Evolutionary conservation across 371 early-diverging fungal genomes (phyloP).

Genomic region (Catenaria anguillulae): DNA sequence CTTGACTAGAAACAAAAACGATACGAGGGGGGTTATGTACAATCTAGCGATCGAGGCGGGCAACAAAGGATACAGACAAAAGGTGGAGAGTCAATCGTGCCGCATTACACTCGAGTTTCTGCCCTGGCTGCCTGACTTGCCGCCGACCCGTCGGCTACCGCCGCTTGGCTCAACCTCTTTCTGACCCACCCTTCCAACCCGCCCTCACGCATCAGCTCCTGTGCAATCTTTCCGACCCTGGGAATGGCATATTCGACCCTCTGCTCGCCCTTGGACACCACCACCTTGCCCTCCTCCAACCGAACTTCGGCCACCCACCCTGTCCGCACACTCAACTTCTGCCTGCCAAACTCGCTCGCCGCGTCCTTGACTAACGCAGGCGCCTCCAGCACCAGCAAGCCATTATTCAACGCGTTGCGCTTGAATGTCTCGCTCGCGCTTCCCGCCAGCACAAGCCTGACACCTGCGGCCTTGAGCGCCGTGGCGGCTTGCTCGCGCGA

Average conservation of each 20-base stretch:
- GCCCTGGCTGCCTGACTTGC: no score
- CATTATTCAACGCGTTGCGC: conserved; percentile 93
- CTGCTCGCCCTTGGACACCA: conserved; percentile 26
- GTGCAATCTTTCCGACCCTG: conserved; percentile 72
- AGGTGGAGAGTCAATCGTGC: no score
- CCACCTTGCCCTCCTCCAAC: conserved; percentile 28
- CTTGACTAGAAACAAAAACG: no score
- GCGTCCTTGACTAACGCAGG: conserved; percentile 62
- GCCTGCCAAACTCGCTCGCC: conserved; percentile 19
- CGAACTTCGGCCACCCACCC: conserved; percentile 49
- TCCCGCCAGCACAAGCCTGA: conserved; percentile 69
- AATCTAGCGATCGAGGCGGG: no score
- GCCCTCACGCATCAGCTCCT: conserved; percentile 78
- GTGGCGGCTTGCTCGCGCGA: conserved; percentile 95
- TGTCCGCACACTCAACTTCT: conserved; percentile 48
- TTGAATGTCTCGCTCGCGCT: conserved; percentile 89
- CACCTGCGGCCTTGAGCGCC: conserved; percentile 67
- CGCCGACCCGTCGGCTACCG: no score
- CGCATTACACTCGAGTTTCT: no score
- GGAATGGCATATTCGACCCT: conserved; percentile 43
- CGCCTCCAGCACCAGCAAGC: conserved; percentile 70
- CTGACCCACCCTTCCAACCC: conserved; percentile 89
- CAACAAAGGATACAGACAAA: no score
- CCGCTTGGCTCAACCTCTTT: no score
- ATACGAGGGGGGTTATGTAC: no score